These are phyloP conservation scores for Astrocystis sublimbata DNA, from an alignment of 495 filamentous ascomycete species.

Conservation along the genomic window DNA sequence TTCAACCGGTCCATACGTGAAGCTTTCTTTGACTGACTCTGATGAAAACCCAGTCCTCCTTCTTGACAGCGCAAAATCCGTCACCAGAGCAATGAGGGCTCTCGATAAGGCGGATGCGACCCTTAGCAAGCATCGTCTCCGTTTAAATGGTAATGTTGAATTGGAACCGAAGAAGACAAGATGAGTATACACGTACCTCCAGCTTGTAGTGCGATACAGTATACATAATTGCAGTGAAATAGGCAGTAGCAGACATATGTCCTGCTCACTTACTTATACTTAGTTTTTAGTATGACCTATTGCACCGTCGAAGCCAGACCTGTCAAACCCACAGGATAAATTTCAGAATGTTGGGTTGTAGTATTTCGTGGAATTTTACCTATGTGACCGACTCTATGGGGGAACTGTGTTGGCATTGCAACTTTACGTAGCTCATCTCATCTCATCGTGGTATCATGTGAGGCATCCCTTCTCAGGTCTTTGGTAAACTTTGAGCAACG, in stretches of 20 bases:
- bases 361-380: too few species aligned
- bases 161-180: slow-evolving; percentile 30
- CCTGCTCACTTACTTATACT: too few species aligned
- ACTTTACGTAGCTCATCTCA: neutral
- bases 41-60: slow-evolving; percentile 46
- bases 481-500: neutral
- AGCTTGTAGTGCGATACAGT: neutral
- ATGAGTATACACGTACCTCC: neutral
- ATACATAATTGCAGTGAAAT: neutral
- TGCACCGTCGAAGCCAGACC: too few species aligned
- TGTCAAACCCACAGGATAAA: too few species aligned
- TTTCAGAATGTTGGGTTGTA: too few species aligned
- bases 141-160: neutral
- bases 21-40: neutral
- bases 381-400: neutral
- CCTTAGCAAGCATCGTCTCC: slow-evolving; percentile 24
- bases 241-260: too few species aligned
- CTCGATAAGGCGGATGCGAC: slow-evolving; percentile 40
- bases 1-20: neutral
- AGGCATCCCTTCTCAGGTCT: neutral
- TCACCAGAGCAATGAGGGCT: slow-evolving; percentile 48
- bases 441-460: neutral
- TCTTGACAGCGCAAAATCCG: slow-evolving; percentile 48
- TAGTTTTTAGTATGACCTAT: too few species aligned
- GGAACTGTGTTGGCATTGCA: neutral